Evolutionary conservation across 2,329 filamentous ascomycete species (phyloP), one percentile per base, ranked within the genome.

Genomic region (Hypoxylon sp.): DNA sequence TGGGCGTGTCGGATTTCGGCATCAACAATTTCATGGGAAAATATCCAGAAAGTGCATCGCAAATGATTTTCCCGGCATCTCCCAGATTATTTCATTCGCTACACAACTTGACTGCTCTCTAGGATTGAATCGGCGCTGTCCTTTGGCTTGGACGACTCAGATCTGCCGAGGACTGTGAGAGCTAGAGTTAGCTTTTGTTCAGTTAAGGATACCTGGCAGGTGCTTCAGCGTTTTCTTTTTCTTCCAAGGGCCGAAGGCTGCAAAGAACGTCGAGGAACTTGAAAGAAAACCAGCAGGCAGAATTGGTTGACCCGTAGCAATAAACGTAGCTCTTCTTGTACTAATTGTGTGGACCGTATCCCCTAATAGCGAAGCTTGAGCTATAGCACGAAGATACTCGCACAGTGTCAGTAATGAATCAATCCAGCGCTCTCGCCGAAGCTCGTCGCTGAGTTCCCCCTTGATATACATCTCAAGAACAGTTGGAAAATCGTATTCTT

Each of bases 391-490:
- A 27, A 27, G 3, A 27, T 27, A 27, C 25, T 27, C 27, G 11
- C 5, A 31, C 17, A 2, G 51, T 51, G 10, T 63, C 3, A 27
- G 10, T 8, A 63, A 4, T 7, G 33, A 44, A 31, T 20, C 11
- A 22, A 13, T 3, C 63, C 63, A 66, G 6, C 33, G 17, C 2
- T 61, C 44, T 8, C 14, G 5, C 10, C 50, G 8, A 13, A 61
- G 27, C 13, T 44, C 33, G 0, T 35, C 11, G 5, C 22, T 22
- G 7, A 61, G 50, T 44, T 40, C 25, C 3, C 33, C 37, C 20
- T 57, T 57, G 35, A 58, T 53, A 22, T 53, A n/a, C n/a, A 66
- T 11, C 54, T n/a, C 13, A 6, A 62, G 33, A 0, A 53, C 57
- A 14, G 44, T 30, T 2, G 2, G 0, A 30, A 66, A 58, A 11